Percentiles rank a stretch among this genome's conserved stretches.
Evolutionary conservation across 495 filamentous ascomycete species (phyloP).

Genomic region (Trichocladium uniseriatum): DNA sequence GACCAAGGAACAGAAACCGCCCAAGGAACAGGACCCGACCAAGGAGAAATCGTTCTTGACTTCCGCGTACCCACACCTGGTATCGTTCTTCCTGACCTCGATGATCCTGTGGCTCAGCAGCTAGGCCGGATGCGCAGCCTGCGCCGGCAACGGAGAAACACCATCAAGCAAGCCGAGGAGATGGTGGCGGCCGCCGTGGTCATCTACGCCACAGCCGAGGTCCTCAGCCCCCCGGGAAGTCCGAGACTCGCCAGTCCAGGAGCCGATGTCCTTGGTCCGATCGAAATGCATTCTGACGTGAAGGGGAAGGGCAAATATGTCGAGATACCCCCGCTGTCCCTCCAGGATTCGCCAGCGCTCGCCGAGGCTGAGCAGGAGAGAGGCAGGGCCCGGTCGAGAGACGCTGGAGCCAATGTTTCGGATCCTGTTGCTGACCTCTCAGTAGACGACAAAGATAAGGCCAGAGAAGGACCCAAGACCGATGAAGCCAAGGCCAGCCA

Average conservation of each 20-base stretch:
- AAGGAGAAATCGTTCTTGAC: constrained; percentile 20
- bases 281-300: constrained; percentile 25
- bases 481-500: constrained; percentile 23
- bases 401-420: constrained; percentile 12
- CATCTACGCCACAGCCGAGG: constrained; percentile 36
- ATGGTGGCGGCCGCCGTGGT: constrained; percentile 40
- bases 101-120: constrained; percentile 32
- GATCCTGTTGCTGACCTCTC: constrained; percentile 38
- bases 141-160: constrained; percentile 30
- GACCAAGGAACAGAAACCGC: not conserved
- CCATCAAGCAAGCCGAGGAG: constrained; percentile 36
- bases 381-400: constrained; percentile 24
- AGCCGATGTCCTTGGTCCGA: constrained; percentile 20
- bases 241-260: constrained; percentile 22
- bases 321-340: constrained; percentile 17
- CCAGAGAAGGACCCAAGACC: constrained; percentile 20
- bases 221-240: constrained; percentile 29
- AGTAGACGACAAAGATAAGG: constrained; percentile 35
- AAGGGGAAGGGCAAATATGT: constrained; percentile 29
- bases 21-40: not conserved
- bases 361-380: constrained; percentile 14
- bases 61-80: constrained; percentile 36
- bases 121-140: constrained; percentile 31
- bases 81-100: constrained; percentile 35
- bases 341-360: constrained; percentile 10